Percentiles rank a stretch among this genome's conserved stretches.
These are phyloP conservation scores for Xylaria sp. DNA, from an alignment of 2,329 filamentous ascomycete genomes.

Conservation along the genomic window DNA sequence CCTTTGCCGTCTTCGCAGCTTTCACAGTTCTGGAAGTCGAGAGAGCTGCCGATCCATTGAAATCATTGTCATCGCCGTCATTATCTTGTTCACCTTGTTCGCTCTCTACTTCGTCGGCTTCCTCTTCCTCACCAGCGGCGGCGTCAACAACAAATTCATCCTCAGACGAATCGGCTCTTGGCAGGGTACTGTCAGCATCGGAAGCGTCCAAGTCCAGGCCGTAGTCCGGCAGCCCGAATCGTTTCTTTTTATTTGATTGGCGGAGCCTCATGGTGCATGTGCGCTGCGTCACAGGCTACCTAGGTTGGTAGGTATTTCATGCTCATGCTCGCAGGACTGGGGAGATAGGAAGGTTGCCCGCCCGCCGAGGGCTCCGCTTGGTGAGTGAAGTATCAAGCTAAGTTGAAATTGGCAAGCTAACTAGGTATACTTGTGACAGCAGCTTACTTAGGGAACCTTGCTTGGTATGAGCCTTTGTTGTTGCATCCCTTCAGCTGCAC, in stretches of 20 bases:
- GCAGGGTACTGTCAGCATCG: slow-evolving; percentile 42
- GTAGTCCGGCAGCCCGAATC: slow-evolving; percentile 42
- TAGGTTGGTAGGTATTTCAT: slow-evolving; percentile 23
- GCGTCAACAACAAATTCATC: slow-evolving; percentile 46
- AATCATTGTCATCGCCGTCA: slow-evolving; percentile 3
- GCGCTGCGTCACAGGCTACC: slow-evolving; percentile 31
- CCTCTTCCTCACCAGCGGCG: slow-evolving; percentile 28
- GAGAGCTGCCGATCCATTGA: not conserved
- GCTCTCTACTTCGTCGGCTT: slow-evolving; percentile 24
- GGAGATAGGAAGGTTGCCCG: slow-evolving; percentile 23
- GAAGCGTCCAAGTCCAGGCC: slow-evolving; percentile 39
- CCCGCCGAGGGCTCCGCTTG: slow-evolving; percentile 31
- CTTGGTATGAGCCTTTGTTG: not conserved
- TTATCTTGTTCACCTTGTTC: slow-evolving; percentile 19
- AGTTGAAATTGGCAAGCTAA: slow-evolving; percentile 14
- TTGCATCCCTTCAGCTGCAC: not conserved
- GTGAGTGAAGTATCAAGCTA: slow-evolving; percentile 12
- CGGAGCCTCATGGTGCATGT: slow-evolving; percentile 47
- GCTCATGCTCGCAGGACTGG: slow-evolving; percentile 21
- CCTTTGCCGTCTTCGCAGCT: slow-evolving; percentile 10
- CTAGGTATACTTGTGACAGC: slow-evolving; percentile 1
- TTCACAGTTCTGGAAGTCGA: slow-evolving; percentile 14
- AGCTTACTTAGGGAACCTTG: no score
- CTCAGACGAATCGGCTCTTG: slow-evolving; percentile 41
- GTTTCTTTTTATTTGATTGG: slow-evolving; percentile 47